Conservation (phyloP, 768 basidiomycete genomes). For the Phaffia australis region DNA sequence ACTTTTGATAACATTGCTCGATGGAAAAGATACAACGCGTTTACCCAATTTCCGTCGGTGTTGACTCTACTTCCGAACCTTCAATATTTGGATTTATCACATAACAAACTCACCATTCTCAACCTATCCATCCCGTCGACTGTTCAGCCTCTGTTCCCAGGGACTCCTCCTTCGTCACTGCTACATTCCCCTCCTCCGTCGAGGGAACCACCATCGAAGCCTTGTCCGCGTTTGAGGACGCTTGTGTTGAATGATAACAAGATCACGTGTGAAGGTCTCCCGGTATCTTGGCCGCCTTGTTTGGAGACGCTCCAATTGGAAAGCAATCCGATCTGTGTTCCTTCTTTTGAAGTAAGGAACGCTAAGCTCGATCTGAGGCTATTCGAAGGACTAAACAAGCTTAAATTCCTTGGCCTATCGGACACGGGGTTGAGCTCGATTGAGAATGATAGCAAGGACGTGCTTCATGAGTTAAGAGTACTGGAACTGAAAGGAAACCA, state of each 20-base stretch:
- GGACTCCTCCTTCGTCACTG: conserved; percentile 8
- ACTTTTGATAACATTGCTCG: background rate
- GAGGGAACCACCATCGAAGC: background rate
- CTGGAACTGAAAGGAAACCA: conserved; percentile 14
- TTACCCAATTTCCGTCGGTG: conserved; percentile 16
- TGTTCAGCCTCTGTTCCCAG: conserved; percentile 16
- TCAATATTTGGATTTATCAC: conserved; percentile 8
- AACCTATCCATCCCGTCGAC: conserved; percentile 16
- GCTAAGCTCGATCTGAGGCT: conserved; percentile 1
- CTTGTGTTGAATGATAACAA: conserved; percentile 20
- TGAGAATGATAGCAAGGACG: background rate
- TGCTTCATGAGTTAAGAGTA: background rate
- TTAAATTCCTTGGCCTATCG: conserved; percentile 5
- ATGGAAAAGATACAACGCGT: conserved; percentile 12
- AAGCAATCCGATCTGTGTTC: conserved; percentile 6
- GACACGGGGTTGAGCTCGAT: background rate
- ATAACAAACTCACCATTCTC: conserved; percentile 17
- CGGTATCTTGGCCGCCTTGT: conserved; percentile 11
- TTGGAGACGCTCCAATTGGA: conserved; percentile 5
- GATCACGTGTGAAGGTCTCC: conserved; percentile 2
- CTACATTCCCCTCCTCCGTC: conserved; percentile 4
- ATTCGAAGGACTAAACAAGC: background rate
- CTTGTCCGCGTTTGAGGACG: conserved; percentile 10
- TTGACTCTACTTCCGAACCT: conserved; percentile 20
- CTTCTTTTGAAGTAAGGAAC: background rate